Evolutionary conservation across 805 yeast species (phyloP), one percentile per base, ranked within the genome.

Genomic region (Lachancea cidri): DNA sequence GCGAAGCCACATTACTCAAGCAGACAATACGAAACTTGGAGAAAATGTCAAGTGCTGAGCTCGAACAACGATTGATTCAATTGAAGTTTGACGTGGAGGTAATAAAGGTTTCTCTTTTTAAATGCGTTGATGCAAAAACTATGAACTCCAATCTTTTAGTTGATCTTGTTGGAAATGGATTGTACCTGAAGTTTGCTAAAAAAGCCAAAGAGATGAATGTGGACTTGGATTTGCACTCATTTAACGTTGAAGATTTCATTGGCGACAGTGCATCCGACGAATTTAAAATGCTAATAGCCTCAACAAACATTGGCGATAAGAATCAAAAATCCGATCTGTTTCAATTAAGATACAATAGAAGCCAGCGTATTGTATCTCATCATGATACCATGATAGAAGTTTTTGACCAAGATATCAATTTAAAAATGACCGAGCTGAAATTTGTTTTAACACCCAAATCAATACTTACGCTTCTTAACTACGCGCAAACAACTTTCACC

Each of bases 401-500:
- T 0, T 81, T 73, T 58, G 96, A 89, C 54, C 96, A 87, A 59
- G 79, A 76, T 48, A 74, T 89, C 4, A 70, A 75, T 6, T 66
- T 93, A 38, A 72, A 79, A 33, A 72, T 93, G 64, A 87, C 96
- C 0, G 86, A 94, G 11, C 75, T 93, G 40, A 77, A 77, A 46
- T 72, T 84, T 29, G 82, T 85, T 2, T 63, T 89, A 5, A 79
- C 94, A 0, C 77, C 97, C 36, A 83, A 78, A 54, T 83, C 95
- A 1, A 64, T 85, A 13, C 68, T 93, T 46, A 83, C 94, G 1
- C 66, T 93, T 11, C 64, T 91, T 48, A 91, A 88, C 58, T 93
- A 82, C 58, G 70, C 84, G 2, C 67, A 89, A 54, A 84, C 87
- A 34, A 93, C 98, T 0, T 93, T 93, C 58, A 83, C 96, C 0